Conservation (phyloP, 371 early-diverging fungal genomes). For the Mucor indicus region DNA sequence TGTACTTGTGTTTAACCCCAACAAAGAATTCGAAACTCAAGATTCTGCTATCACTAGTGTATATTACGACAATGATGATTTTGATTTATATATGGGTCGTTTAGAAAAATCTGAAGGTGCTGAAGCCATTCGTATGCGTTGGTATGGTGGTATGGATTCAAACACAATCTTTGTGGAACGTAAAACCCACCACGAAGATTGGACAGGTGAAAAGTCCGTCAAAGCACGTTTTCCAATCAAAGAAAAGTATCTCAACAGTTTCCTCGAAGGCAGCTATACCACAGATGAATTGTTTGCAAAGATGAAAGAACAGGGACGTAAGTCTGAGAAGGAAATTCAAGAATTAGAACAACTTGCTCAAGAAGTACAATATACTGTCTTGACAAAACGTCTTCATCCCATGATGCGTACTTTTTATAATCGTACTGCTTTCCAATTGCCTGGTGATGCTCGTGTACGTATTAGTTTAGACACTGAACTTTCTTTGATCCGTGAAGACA, state of each 20-base stretch:
- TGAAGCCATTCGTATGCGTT: constrained; percentile 92
- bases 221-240: constrained; percentile 97
- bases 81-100: constrained; percentile 93
- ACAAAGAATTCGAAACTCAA: constrained; percentile 65
- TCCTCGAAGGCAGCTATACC: constrained; percentile 80
- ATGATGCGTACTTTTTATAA: constrained; percentile 97
- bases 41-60: constrained; percentile 96
- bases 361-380: constrained; percentile 82
- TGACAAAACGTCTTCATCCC: constrained; percentile 81
- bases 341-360: constrained; percentile 77
- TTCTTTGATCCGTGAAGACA: constrained; percentile 96
- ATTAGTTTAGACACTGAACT: constrained; percentile 98
- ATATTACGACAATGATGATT: constrained; percentile 96
- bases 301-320: constrained; percentile 77
- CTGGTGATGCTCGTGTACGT: constrained; percentile 97
- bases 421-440: constrained; percentile 99
- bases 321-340: constrained; percentile 81
- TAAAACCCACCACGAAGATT: constrained; percentile 98
- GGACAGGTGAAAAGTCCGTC: constrained; percentile 96
- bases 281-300: constrained; percentile 80
- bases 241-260: constrained; percentile 92
- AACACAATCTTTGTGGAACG: constrained; percentile 96
- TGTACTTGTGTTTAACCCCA: constrained; percentile 90
- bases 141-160: constrained; percentile 92
- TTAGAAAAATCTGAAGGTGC: constrained; percentile 95